Base-by-base conservation (phyloP, 495 filamentous ascomycete genomes). In the Aspergillus ellipticus region DNA sequence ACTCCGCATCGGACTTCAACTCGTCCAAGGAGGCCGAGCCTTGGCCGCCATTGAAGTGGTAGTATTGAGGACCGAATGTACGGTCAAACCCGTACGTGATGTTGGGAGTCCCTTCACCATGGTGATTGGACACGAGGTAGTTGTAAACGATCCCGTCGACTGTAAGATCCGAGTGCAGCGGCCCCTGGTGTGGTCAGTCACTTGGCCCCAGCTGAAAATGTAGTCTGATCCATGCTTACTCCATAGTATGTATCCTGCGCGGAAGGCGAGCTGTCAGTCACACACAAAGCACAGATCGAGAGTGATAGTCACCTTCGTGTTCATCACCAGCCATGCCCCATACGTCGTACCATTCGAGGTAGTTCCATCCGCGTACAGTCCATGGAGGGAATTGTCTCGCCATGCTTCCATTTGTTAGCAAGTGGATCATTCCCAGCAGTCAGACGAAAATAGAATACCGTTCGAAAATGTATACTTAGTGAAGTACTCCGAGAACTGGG, bases 111-210 rank as follows among this genome's bases (percentile, higher is more conserved):
- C 75, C 77, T 49, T 79, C 79, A 13, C 79, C 79, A 46, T 84
- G 80, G 58, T 84, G 79, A 48, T 82, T 83, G 5, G 74, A 79
- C 2, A 82, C 79, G 22, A 71, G 57, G 45, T 73, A 74, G 59
- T 83, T 81, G 58, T 82, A 82, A 2, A 83, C 72, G 48, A 83
- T 83, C 4, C 79, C 79, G 55, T 84, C 81, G 13, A 83, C 81
- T 0, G 75, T 76, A 13, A 84, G 66, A 60, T 84, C 80, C 0
- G 79, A 80, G 63, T 83, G 79, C 2, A 80, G 57, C 2, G 79
- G 80, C 2, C 80, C 82, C 68, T 71, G 22, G n/a, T 2, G 26
- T 17, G 9, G 52, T 67, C 42, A 67, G 61, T 22, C 22, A n/a
- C 2, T 16, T 7, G 21, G 16, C 1, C 7, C 7, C 3, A 33